Evolutionary conservation across 768 basidiomycete species (phyloP).

Genomic region (Kwoniella newhampshirensis): DNA sequence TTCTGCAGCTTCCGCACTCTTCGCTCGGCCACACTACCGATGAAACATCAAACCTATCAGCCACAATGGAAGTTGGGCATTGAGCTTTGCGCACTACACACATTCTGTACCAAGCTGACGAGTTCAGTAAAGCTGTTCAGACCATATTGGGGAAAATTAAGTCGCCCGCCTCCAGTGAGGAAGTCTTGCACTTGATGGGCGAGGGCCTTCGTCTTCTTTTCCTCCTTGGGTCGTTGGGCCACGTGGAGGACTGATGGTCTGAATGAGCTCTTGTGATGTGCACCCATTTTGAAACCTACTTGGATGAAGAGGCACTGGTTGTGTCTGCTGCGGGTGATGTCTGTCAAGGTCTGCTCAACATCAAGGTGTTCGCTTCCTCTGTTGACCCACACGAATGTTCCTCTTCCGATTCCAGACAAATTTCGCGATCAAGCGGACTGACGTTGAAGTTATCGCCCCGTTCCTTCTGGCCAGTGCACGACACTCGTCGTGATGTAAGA

Average conservation of each 20-base stretch:
- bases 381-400: not conserved
- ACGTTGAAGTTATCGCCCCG: not conserved
- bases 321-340: not conserved
- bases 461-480: not conserved
- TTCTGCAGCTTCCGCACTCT: not conserved
- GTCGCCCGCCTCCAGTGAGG: not conserved
- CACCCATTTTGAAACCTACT: not conserved
- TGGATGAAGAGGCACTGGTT: not conserved
- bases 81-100: too few species aligned
- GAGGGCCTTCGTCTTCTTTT: not conserved
- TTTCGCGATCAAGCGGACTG: slow-evolving; percentile 3
- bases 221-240: not conserved
- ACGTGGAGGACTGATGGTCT: not conserved
- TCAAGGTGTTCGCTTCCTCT: too few species aligned
- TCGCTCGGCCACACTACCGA: not conserved
- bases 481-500: not conserved
- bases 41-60: too few species aligned
- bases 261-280: not conserved
- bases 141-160: not conserved
- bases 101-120: too few species aligned
- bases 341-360: too few species aligned
- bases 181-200: not conserved
- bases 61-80: too few species aligned
- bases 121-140: too few species aligned
- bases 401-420: not conserved